Evolutionary conservation across 345 rosid genomes (phyloP).

Genomic region (Lepidium aucheri): DNA sequence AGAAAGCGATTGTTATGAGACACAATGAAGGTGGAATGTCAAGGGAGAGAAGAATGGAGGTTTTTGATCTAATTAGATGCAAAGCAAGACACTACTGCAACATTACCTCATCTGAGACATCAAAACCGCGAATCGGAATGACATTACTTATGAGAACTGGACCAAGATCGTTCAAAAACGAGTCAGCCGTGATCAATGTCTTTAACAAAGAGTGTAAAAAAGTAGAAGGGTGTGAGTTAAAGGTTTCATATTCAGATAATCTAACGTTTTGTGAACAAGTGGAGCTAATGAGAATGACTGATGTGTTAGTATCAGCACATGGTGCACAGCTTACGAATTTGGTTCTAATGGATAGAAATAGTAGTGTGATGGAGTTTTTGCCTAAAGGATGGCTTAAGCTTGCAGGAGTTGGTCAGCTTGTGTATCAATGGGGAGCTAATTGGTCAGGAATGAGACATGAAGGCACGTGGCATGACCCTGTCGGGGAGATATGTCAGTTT

Average conservation of each 20-base stretch:
- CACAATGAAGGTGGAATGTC: constrained; percentile 81
- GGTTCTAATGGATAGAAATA: constrained; percentile 61
- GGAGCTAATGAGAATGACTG: constrained; percentile 55
- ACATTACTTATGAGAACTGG: constrained; percentile 69
- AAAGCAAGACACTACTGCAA: constrained; percentile 50
- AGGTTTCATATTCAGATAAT: constrained; percentile 53
- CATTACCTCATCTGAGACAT: constrained; percentile 15
- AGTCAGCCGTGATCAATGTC: constrained; percentile 34
- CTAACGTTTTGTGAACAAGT: constrained; percentile 74
- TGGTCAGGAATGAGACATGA: constrained; percentile 77
- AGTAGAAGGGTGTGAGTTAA: constrained; percentile 49
- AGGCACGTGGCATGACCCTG: constrained; percentile 70
- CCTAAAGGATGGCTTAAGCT: constrained; percentile 70
- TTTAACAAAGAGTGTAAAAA: constrained; percentile 46
- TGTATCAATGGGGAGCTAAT: constrained; percentile 60
- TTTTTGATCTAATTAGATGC: constrained; percentile 50
- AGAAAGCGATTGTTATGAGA: constrained; percentile 72
- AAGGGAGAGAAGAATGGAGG: constrained; percentile 51
- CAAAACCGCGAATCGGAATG: constrained; percentile 37
- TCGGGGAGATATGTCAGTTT: constrained; percentile 48
- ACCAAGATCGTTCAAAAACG: constrained; percentile 62
- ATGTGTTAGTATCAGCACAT: constrained; percentile 55
- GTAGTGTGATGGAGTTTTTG: constrained; percentile 73
- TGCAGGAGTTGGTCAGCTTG: constrained; percentile 74
- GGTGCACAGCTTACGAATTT: constrained; percentile 74